Evolutionary conservation across 768 basidiomycete genomes (phyloP).

Genomic region (Naganishia antarctica): DNA sequence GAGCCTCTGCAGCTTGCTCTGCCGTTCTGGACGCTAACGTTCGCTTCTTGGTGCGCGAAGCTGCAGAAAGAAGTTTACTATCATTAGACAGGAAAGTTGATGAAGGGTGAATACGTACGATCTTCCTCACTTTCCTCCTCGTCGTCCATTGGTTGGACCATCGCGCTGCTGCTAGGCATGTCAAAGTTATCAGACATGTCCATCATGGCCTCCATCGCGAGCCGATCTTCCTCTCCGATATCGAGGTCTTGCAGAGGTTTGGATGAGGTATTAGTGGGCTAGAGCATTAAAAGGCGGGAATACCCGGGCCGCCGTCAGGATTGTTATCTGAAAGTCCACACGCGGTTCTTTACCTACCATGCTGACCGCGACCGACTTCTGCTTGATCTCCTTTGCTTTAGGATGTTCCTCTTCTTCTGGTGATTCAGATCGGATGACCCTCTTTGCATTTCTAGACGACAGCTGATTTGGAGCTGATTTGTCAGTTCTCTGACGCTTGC

Average conservation of each 20-base stretch:
- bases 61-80: neutral
- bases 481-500: no score
- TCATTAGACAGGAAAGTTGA: neutral
- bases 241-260: slow-evolving; percentile 16
- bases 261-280: slow-evolving; percentile 13
- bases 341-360: slow-evolving; percentile 10
- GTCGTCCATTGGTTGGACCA: slow-evolving; percentile 12
- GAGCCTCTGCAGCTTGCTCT: neutral
- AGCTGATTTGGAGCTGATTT: neutral
- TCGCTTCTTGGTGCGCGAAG: neutral
- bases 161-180: slow-evolving; percentile 25
- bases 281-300: neutral
- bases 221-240: slow-evolving; percentile 4
- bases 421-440: slow-evolving; percentile 13
- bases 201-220: slow-evolving; percentile 19
- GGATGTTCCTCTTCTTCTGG: slow-evolving; percentile 13
- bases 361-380: neutral
- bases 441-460: neutral
- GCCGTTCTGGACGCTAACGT: neutral
- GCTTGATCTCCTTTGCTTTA: slow-evolving; percentile 1
- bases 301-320: neutral
- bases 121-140: neutral
- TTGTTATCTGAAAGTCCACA: neutral
- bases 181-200: slow-evolving; percentile 24
- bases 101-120: neutral